These are phyloP conservation scores for Gynostemma pentaphyllum DNA, from an alignment of 306 rosid genomes.

Conservation along the genomic window DNA sequence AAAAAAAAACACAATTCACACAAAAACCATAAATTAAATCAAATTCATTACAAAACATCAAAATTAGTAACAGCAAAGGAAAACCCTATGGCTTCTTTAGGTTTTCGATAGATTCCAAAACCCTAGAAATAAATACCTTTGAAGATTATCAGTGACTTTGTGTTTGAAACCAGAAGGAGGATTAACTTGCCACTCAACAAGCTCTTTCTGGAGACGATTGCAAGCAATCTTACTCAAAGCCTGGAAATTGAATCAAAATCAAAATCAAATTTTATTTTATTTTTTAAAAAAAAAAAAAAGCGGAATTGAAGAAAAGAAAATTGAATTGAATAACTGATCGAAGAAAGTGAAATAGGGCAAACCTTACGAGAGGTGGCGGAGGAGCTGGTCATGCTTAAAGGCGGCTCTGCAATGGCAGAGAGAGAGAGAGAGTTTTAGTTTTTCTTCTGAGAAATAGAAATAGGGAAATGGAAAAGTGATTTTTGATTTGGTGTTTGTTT, in stretches of 20 bases:
- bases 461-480: not conserved
- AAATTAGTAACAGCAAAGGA: not conserved
- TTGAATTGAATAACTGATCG: not conserved
- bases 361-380: slow-evolving; percentile 90
- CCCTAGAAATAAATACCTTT: slow-evolving; percentile 33
- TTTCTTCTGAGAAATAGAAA: not conserved
- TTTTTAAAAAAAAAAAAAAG: too few relatives aligned
- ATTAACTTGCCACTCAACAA: slow-evolving; percentile 96
- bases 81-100: slow-evolving; percentile 14
- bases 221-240: slow-evolving; percentile 93
- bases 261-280: not conserved
- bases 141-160: slow-evolving; percentile 94
- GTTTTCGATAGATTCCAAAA: too few relatives aligned
- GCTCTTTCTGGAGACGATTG: slow-evolving; percentile 98
- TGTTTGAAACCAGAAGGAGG: slow-evolving; percentile 93
- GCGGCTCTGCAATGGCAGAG: slow-evolving; percentile 20
- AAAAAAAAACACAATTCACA: not conserved
- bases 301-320: not conserved
- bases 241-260: slow-evolving; percentile 18
- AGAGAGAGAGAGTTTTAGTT: slow-evolving; percentile 8
- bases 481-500: too few relatives aligned
- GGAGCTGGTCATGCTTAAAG: slow-evolving; percentile 81
- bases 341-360: slow-evolving; percentile 13
- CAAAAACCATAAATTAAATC: not conserved
- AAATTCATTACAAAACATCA: not conserved